These are phyloP conservation scores for Kodamaea kaohsiungensis DNA, from an alignment of 805 yeast genomes.

Conservation along the genomic window DNA sequence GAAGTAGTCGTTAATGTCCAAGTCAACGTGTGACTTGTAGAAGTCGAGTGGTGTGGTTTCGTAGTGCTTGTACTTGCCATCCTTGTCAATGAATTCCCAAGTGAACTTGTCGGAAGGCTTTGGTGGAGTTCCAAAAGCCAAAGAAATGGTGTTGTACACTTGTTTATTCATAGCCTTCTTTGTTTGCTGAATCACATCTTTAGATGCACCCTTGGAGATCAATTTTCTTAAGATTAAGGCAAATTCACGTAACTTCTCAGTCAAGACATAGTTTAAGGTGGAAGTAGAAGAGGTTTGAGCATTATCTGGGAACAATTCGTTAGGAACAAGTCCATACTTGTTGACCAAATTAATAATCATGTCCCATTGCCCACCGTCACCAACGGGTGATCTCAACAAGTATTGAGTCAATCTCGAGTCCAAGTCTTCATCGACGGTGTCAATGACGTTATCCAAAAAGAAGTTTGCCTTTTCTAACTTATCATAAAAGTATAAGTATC, in stretches of 20 bases:
- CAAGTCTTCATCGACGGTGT: constrained; percentile 63
- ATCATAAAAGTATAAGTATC: constrained; percentile 80
- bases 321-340: constrained; percentile 82
- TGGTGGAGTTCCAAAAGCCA: constrained; percentile 80
- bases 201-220: constrained; percentile 42
- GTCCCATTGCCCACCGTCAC: constrained; percentile 88
- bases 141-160: constrained; percentile 62
- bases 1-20: constrained; percentile 53
- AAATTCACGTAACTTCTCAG: constrained; percentile 73
- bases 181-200: constrained; percentile 33
- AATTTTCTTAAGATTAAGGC: constrained; percentile 67
- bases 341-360: constrained; percentile 76
- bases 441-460: constrained; percentile 74
- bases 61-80: constrained; percentile 54
- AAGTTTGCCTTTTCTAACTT: constrained; percentile 83
- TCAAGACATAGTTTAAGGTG: constrained; percentile 59
- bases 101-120: constrained; percentile 62
- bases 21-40: constrained; percentile 53
- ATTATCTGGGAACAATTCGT: constrained; percentile 70
- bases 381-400: constrained; percentile 62
- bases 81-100: constrained; percentile 79
- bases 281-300: constrained; percentile 55
- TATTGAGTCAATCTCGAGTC: constrained; percentile 72
- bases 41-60: constrained; percentile 67
- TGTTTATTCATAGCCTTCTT: constrained; percentile 53